Conservation (phyloP, 1,139 yeast genomes). For the Saccharomycopsis crataegensis region DNA sequence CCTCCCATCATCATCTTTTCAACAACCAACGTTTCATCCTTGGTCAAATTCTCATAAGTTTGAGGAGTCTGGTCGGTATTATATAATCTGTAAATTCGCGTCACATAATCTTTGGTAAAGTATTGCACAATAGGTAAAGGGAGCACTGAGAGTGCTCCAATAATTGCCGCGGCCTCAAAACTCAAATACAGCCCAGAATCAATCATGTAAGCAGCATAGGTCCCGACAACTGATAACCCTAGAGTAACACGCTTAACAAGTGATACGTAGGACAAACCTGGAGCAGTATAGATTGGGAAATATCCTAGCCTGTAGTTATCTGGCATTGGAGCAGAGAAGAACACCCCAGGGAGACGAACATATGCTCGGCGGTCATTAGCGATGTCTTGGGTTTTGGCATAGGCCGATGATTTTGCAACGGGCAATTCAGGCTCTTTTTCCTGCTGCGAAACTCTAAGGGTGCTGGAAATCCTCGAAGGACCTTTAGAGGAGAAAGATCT, state of each 20-base stretch:
- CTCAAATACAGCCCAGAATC: constrained; percentile 51
- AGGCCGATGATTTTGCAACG: constrained; percentile 18
- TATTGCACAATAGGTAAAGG: constrained; percentile 49
- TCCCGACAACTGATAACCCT: constrained; percentile 48
- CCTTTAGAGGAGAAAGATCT: too few relatives aligned
- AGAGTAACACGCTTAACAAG: constrained; percentile 46
- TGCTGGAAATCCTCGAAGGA: too few relatives aligned
- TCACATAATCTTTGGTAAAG: constrained; percentile 60
- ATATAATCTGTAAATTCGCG: constrained; percentile 65
- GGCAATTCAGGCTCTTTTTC: constrained; percentile 2
- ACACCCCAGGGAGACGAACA: constrained; percentile 22
- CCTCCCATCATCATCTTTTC: constrained; percentile 68
- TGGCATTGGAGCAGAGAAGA: constrained; percentile 30
- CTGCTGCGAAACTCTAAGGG: too few relatives aligned
- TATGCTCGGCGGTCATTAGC: constrained; percentile 14
- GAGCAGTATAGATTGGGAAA: constrained; percentile 49
- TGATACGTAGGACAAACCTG: constrained; percentile 48
- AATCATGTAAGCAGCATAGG: constrained; percentile 48
- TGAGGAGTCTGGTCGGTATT: constrained; percentile 52
- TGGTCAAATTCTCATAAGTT: constrained; percentile 51
- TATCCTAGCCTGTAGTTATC: constrained; percentile 43
- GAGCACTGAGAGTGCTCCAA: constrained; percentile 33
- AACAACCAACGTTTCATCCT: constrained; percentile 58
- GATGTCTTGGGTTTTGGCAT: constrained; percentile 11
- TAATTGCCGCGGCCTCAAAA: constrained; percentile 42